Evolutionary conservation across 2,329 filamentous ascomycete genomes (phyloP).

Genomic region (Bipolaris bicolor): DNA sequence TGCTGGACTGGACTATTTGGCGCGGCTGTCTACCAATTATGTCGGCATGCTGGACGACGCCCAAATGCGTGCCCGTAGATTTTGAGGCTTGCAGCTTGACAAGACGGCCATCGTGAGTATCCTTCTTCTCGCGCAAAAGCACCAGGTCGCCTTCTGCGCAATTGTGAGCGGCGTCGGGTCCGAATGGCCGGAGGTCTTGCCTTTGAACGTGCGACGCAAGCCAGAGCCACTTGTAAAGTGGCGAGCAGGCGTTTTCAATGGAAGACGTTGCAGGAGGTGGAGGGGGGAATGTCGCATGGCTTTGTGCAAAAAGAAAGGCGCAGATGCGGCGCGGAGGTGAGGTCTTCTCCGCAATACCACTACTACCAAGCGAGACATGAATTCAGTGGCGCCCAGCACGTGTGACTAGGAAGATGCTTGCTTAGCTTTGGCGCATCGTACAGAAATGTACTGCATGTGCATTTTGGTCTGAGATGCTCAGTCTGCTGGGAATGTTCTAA

Average conservation of each 20-base stretch:
- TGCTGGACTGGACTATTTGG: constrained; percentile 64
- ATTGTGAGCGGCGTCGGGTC: constrained; percentile 18
- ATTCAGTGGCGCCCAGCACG: not conserved
- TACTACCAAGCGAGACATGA: constrained; percentile 8
- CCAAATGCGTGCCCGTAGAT: constrained; percentile 53
- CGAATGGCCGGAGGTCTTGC: constrained; percentile 23
- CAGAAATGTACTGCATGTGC: too few relatives aligned
- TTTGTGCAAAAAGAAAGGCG: constrained; percentile 18
- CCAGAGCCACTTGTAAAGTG: constrained; percentile 28
- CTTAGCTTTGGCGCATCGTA: not conserved
- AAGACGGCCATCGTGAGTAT: constrained; percentile 49
- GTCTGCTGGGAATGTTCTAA: too few relatives aligned
- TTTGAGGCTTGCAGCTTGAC: constrained; percentile 48
- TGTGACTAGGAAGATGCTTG: not conserved
- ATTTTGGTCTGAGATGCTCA: not conserved
- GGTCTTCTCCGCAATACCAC: constrained; percentile 15
- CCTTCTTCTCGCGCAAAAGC: constrained; percentile 50
- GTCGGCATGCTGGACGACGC: constrained; percentile 57
- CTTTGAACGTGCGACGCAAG: constrained; percentile 36
- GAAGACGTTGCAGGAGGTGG: constrained; percentile 3
- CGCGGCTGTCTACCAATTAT: constrained; percentile 69
- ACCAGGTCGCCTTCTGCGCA: constrained; percentile 49
- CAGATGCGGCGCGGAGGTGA: constrained; percentile 26
- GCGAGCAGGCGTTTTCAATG: constrained; percentile 11
- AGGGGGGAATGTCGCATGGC: constrained; percentile 27